Percentiles rank a stretch among this genome's conserved stretches.
These are phyloP conservation scores for Suillus subluteus DNA, from an alignment of 768 basidiomycete genomes.

Conservation along the genomic window DNA sequence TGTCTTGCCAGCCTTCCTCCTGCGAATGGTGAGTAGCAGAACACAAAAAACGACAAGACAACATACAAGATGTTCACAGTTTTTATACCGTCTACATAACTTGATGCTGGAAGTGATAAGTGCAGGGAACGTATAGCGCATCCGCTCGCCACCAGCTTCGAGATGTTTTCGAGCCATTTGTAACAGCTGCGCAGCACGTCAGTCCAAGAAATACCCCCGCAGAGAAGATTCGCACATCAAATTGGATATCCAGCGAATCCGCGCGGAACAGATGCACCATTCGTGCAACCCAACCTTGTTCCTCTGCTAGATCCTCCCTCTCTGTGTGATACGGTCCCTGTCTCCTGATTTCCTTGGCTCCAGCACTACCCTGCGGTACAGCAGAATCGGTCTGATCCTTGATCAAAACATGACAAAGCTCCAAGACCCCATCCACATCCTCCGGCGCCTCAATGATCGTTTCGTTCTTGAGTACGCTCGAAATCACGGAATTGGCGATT, in stretches of 20 bases:
- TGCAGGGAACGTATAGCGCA: constrained; percentile 96
- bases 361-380: constrained; percentile 30
- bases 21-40: constrained; percentile 29
- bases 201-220: background rate
- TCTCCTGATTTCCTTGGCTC: constrained; percentile 51
- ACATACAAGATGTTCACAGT: constrained; percentile 69
- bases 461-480: constrained; percentile 94
- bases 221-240: constrained; percentile 63
- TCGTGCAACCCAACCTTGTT: constrained; percentile 97
- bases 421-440: constrained; percentile 92
- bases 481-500: constrained; percentile 93
- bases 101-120: constrained; percentile 93
- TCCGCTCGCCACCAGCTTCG: constrained; percentile 89
- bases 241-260: constrained; percentile 86
- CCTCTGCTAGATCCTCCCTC: constrained; percentile 92
- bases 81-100: constrained; percentile 90
- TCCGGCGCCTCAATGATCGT: constrained; percentile 93
- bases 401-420: constrained; percentile 90
- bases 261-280: constrained; percentile 96
- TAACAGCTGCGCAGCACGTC: constrained; percentile 58
- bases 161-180: constrained; percentile 92
- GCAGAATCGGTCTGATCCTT: constrained; percentile 75
- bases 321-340: constrained; percentile 68
- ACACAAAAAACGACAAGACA: background rate
- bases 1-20: constrained; percentile 87